Percentiles rank a stretch among this genome's conserved stretches.
Evolutionary conservation across 1,284 basidiomycete genomes (phyloP).

Genomic region (Sphagnurus paluster): DNA sequence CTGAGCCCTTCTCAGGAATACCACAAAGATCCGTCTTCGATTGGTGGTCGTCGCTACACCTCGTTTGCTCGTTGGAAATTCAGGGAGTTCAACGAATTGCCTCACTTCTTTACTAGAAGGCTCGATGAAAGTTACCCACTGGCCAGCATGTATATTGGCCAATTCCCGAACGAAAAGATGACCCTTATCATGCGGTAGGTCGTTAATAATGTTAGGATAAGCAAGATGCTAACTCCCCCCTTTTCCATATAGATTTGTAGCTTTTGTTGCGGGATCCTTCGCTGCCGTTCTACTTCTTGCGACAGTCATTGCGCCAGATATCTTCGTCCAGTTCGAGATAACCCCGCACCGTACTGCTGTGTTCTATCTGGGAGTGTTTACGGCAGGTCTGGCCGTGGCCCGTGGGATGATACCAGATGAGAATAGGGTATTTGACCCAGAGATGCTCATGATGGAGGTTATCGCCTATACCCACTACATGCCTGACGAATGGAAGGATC

Average conservation of each 20-base stretch:
- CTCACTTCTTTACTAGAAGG: conserved; percentile 87
- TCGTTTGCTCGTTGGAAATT: conserved; percentile 98
- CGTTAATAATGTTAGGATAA: neutral
- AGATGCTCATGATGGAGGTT: conserved; percentile 87
- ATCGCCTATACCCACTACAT: conserved; percentile 95
- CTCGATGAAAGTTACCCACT: conserved; percentile 87
- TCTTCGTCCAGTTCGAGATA: conserved; percentile 93
- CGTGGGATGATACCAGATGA: conserved; percentile 97
- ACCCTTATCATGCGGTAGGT: conserved; percentile 85
- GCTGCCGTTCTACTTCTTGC: conserved; percentile 91
- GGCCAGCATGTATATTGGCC: conserved; percentile 94
- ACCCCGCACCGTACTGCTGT: conserved; percentile 90
- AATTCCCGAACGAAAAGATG: conserved; percentile 95
- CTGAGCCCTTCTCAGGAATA: conserved; percentile 70
- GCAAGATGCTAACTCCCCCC: neutral
- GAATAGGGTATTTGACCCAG: conserved; percentile 91
- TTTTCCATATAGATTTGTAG: conserved; percentile 76
- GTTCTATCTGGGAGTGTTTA: conserved; percentile 92
- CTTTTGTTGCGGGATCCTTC: conserved; percentile 95
- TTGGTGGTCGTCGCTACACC: conserved; percentile 91
- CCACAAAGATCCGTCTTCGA: conserved; percentile 95
- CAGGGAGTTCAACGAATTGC: conserved; percentile 97
- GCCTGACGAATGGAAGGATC: conserved; percentile 87
- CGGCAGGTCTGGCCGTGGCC: conserved; percentile 84
- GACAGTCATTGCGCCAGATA: conserved; percentile 89